These are phyloP conservation scores for Neoboletus brunneissimus DNA, from an alignment of 768 basidiomycete species.

Conservation along the genomic window DNA sequence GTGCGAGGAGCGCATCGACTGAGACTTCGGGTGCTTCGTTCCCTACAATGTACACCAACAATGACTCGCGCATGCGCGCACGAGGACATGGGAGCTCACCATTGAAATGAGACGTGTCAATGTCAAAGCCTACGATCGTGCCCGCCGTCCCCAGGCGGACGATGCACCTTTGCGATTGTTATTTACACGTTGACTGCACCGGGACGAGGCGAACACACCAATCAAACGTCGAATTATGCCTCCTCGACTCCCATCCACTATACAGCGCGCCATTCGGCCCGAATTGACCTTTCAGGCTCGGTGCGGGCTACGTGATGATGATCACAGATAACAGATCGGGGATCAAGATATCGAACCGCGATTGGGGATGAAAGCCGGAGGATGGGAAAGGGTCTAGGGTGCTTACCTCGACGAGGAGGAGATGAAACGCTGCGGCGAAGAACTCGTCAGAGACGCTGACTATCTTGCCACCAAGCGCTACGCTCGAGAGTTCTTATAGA, in stretches of 20 bases:
- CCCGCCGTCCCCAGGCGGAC: constrained; percentile 82
- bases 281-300: constrained; percentile 91
- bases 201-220: constrained; percentile 53
- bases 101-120: constrained; percentile 94
- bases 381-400: not conserved
- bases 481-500: constrained; percentile 81
- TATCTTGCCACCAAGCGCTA: constrained; percentile 74
- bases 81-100: constrained; percentile 43
- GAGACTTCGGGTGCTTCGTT: constrained; percentile 86
- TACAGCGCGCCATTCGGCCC: constrained; percentile 93
- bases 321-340: not conserved
- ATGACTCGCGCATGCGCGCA: not conserved
- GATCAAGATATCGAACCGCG: not conserved
- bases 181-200: not conserved
- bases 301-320: constrained; percentile 59
- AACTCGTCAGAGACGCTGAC: constrained; percentile 89
- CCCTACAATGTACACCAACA: constrained; percentile 40
- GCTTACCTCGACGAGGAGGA: constrained; percentile 77
- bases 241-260: constrained; percentile 90
- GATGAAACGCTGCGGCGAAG: constrained; percentile 82
- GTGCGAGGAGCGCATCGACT: constrained; percentile 56
- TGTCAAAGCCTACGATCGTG: constrained; percentile 75
- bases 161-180: constrained; percentile 65
- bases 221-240: constrained; percentile 87
- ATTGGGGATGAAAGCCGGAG: not conserved